Conservation (phyloP, 192 early-diverging fungal species). For the Backusella macrospora region DNA sequence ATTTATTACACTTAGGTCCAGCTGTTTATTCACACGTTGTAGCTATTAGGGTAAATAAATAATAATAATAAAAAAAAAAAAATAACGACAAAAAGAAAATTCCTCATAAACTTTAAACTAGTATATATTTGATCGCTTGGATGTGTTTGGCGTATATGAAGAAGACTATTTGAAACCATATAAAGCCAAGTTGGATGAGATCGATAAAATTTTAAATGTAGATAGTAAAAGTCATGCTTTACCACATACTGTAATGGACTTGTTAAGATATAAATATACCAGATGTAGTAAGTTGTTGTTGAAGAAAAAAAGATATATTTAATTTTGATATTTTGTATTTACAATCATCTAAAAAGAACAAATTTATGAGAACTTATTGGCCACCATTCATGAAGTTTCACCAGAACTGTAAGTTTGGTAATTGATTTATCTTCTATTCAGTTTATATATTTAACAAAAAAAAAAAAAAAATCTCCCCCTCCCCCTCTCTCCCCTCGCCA, state of each 20-base stretch:
- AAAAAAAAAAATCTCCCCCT: not conserved
- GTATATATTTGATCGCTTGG: constrained; percentile 65
- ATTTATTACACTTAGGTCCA: constrained; percentile 20
- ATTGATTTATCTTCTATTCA: not conserved
- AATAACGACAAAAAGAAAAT: not conserved
- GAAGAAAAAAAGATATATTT: not conserved
- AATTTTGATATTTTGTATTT: constrained; percentile 18
- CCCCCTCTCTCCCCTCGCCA: too few species aligned
- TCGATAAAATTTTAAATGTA: constrained; percentile 60
- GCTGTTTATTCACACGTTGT: constrained; percentile 40
- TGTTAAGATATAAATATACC: constrained; percentile 45
- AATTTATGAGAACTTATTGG: constrained; percentile 52
- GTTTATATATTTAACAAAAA: not conserved
- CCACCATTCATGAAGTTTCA: constrained; percentile 63
- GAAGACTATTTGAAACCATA: constrained; percentile 61
- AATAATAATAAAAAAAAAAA: not conserved
- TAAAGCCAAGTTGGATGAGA: constrained; percentile 54
- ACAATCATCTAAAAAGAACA: constrained; percentile 41
- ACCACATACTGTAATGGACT: constrained; percentile 44
- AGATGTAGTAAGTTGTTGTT: constrained; percentile 35
- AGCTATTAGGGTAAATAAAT: constrained; percentile 31
- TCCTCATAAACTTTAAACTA: constrained; percentile 26
- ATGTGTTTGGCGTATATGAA: constrained; percentile 62
- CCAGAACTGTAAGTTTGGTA: constrained; percentile 55
- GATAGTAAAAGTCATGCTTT: constrained; percentile 47